Base-by-base conservation (phyloP, 176 grass and related monocot species). In the Cenchrus purpureus region DNA sequence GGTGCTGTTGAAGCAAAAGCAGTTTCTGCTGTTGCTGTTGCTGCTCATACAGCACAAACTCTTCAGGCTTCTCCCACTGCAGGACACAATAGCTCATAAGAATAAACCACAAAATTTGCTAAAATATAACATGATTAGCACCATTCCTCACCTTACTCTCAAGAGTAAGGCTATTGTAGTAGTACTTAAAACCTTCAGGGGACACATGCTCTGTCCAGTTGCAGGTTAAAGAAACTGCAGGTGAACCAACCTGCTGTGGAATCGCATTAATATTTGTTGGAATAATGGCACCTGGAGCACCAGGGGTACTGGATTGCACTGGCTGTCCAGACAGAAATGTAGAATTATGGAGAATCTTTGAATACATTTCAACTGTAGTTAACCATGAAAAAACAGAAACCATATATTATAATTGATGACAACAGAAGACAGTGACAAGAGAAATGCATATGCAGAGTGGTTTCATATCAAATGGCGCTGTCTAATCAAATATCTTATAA, bases 61-160 rank as follows among this genome's bases (percentile, higher is more conserved):
- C 97, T 92, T 99, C 94, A 86, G 97, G 97, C 74, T 99, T 97
- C 79, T 96, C 97, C 97, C 97, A 99, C 97, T 99, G 63, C 42
- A 76, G 73, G 79, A 62, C 45, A 85, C 45, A 76, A 79, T 4
- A 87, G 20, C 53, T 40, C 71, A 15, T 68, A 52, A 68, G 68
- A 75, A 74, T 74, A 51, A 52, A 45, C 20, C 42, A 45, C 16
- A 72, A 59, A 83, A 59, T 15, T 60, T 31, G 25, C 44, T 8
- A 32, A 61, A 52, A 49, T 43, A 65, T 9, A 14, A 80, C 32
- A 74, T 44, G 32, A 58, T 80, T 37, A 71, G 71, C 57, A 84
- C 59, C 37, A 68, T 60, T 79, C 74, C 82, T 93, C 65, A 99
- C 97, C 88, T 96, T 99, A 86, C 97, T 99, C 78, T 99, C 97